Percentiles rank a stretch among this genome's conserved stretches.
phyloP scores from a whole-genome alignment of 768 basidiomycete genomes.

The Lentinula aciculospora region DNA sequence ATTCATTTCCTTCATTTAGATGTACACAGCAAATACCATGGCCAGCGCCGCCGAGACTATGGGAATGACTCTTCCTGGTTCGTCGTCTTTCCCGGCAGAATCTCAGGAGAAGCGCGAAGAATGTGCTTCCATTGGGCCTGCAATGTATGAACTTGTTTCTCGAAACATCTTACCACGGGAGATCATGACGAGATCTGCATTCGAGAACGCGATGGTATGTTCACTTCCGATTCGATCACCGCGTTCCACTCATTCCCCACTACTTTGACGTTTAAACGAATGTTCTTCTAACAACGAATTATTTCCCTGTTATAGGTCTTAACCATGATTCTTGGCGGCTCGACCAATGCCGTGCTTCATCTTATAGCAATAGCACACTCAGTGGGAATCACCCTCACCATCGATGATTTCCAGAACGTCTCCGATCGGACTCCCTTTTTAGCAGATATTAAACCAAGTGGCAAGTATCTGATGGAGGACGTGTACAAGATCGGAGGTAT shows the following conservation, averaged over 20 bases:
- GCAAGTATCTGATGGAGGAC: slow-evolving; percentile 99
- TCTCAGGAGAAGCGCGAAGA: slow-evolving; percentile 85
- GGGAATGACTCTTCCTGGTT: slow-evolving; percentile 95
- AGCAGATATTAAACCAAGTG: slow-evolving; percentile 94
- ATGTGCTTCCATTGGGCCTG: slow-evolving; percentile 71
- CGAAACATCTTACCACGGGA: slow-evolving; percentile 90
- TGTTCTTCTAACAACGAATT: background rate
- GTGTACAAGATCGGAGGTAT: slow-evolving; percentile 94
- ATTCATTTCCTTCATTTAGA: slow-evolving; percentile 37
- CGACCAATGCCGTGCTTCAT: slow-evolving; percentile 96
- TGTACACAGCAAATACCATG: slow-evolving; percentile 99
- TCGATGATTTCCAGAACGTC: slow-evolving; percentile 92
- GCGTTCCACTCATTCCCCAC: background rate
- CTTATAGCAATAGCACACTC: slow-evolving; percentile 96
- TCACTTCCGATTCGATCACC: slow-evolving; percentile 1
- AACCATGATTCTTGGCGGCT: slow-evolving; percentile 96
- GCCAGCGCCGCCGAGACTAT: slow-evolving; percentile 91
- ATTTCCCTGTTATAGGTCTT: slow-evolving; percentile 53
- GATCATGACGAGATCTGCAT: slow-evolving; percentile 95
- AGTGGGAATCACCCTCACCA: slow-evolving; percentile 79
- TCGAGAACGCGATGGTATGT: slow-evolving; percentile 94
- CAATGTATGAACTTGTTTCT: slow-evolving; percentile 84
- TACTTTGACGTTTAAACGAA: background rate
- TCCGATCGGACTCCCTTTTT: slow-evolving; percentile 93
- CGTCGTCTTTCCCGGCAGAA: slow-evolving; percentile 95